Conservation (phyloP, 441 rosid genomes). For the Erysimum cheiri region DNA sequence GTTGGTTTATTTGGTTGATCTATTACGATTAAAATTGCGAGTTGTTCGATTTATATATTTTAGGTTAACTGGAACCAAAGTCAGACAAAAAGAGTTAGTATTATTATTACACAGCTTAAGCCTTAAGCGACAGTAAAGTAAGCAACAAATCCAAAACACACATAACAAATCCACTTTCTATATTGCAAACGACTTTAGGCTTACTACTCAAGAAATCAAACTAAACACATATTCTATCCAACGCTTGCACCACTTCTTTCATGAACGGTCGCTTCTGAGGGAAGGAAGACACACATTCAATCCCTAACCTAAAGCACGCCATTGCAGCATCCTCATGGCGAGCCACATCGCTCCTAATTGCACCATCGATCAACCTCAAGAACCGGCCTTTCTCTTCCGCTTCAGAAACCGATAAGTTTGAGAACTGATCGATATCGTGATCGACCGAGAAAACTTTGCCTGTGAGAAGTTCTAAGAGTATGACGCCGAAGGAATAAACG, state of each 20-base stretch:
- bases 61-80: background rate
- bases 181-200: conserved; percentile 10
- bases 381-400: conserved; percentile 58
- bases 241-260: conserved; percentile 71
- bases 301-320: conserved; percentile 71
- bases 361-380: conserved; percentile 62
- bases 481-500: conserved; percentile 71
- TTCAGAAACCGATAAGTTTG: conserved; percentile 33
- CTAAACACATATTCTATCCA: conserved; percentile 57
- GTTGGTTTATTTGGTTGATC: background rate
- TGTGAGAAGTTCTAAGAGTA: conserved; percentile 78
- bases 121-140: conserved; percentile 7
- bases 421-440: conserved; percentile 50
- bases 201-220: conserved; percentile 7
- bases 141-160: conserved; percentile 25
- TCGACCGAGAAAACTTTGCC: conserved; percentile 59
- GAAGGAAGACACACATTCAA: conserved; percentile 64
- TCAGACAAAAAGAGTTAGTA: conserved; percentile 11
- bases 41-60: background rate
- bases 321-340: conserved; percentile 56
- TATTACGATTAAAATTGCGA: background rate
- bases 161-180: background rate
- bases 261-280: conserved; percentile 84
- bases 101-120: conserved; percentile 12
- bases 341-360: conserved; percentile 57